These are phyloP conservation scores for Globisporangium recalcitrans DNA, from an alignment of 352 stramenopile species.

Conservation along the genomic window DNA sequence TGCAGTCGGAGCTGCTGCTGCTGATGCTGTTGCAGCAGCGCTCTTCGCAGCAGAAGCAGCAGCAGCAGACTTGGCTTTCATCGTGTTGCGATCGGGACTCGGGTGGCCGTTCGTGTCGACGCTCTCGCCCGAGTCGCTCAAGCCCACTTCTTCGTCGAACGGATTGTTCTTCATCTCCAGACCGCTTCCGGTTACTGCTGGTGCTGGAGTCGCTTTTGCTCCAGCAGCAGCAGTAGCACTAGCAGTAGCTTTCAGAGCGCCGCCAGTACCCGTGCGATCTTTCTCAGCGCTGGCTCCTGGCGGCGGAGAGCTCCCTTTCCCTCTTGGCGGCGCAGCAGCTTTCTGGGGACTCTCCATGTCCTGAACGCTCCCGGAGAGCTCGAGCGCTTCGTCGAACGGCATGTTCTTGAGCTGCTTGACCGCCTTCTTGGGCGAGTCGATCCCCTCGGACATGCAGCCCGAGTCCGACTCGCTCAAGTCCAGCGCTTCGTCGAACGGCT, in stretches of 20 bases:
- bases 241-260: constrained; percentile 1
- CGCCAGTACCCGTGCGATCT: not conserved
- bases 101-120: constrained; percentile 76
- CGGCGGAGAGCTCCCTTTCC: constrained; percentile 4
- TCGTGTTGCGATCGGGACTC: constrained; percentile 46
- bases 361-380: constrained; percentile 75
- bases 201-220: constrained; percentile 8
- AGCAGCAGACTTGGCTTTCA: constrained; percentile 28
- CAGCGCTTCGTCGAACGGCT: constrained; percentile 85
- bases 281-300: constrained; percentile 9
- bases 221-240: not conserved
- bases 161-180: constrained; percentile 78
- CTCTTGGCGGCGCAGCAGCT: not conserved
- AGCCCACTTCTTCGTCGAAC: constrained; percentile 83
- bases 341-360: constrained; percentile 65
- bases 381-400: constrained; percentile 78
- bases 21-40: not conserved
- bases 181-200: constrained; percentile 12
- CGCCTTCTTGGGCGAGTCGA: constrained; percentile 61
- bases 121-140: constrained; percentile 83
- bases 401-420: constrained; percentile 62
- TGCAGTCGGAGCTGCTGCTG: constrained; percentile 1
- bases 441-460: constrained; percentile 35
- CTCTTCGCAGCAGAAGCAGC: constrained; percentile 8
- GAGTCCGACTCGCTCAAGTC: constrained; percentile 82